These are phyloP conservation scores for Niebla homalea DNA, from an alignment of 495 filamentous ascomycete genomes.

Conservation along the genomic window DNA sequence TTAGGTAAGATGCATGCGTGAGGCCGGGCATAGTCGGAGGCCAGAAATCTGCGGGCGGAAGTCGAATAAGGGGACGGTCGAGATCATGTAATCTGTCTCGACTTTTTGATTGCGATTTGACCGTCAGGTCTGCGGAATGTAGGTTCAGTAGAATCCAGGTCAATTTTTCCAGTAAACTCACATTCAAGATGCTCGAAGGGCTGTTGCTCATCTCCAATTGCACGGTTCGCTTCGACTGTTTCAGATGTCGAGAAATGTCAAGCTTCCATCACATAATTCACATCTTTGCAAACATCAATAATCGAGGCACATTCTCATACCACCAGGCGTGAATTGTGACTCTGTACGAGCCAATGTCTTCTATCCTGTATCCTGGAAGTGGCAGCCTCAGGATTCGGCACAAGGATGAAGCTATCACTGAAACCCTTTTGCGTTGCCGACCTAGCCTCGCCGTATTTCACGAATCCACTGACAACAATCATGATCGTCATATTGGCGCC, in stretches of 20 bases:
- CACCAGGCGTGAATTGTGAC: slow-evolving; percentile 58
- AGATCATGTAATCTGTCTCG: no score
- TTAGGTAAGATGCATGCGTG: not conserved
- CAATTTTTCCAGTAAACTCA: no score
- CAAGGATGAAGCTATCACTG: slow-evolving; percentile 61
- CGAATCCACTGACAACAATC: slow-evolving; percentile 52
- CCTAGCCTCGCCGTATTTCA: slow-evolving; percentile 44
- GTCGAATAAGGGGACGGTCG: not conserved
- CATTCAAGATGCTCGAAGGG: not conserved
- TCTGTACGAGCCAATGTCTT: slow-evolving; percentile 53
- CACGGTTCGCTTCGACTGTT: not conserved
- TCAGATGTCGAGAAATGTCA: not conserved
- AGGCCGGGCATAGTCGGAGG: not conserved
- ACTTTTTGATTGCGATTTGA: no score
- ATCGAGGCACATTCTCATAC: slow-evolving; percentile 23
- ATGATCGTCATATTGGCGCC: slow-evolving; percentile 54
- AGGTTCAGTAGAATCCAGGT: no score
- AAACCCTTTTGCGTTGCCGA: slow-evolving; percentile 49
- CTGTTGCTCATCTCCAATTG: not conserved
- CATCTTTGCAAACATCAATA: not conserved
- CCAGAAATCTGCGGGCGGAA: not conserved
- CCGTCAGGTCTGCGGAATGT: no score
- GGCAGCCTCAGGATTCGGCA: slow-evolving; percentile 54
- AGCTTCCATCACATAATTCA: no score
- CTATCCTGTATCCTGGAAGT: slow-evolving; percentile 26